These are phyloP conservation scores for Eimeria tenella DNA, from an alignment of 169 alveolate species.

Conservation along the genomic window DNA sequence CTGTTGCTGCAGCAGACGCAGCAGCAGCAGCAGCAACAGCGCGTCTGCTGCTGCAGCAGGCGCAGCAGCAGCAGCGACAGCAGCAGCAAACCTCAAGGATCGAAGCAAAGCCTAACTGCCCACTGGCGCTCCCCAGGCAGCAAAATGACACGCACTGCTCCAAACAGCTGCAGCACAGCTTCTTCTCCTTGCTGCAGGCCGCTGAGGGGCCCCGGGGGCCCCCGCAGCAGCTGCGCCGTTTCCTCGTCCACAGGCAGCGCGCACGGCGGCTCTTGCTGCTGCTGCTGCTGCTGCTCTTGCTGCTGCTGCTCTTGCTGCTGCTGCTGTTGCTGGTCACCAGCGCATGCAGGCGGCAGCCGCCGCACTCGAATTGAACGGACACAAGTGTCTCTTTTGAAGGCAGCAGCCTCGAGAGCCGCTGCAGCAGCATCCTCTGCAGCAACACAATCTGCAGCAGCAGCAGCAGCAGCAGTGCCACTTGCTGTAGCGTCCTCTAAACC, in stretches of 20 bases:
- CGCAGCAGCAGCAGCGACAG: not conserved
- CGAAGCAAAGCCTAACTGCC: slow-evolving; percentile 58
- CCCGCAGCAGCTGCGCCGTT: slow-evolving; percentile 32
- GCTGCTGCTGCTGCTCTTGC: slow-evolving; percentile 47
- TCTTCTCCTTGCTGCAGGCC: not conserved
- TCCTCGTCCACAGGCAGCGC: not conserved
- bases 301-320: not conserved
- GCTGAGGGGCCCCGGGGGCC: slow-evolving; percentile 3
- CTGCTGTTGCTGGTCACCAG: not conserved
- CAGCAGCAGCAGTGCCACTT: slow-evolving; percentile 14
- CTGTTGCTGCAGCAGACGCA: too few relatives aligned
- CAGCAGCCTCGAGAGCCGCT: too few relatives aligned
- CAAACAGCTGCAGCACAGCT: slow-evolving; percentile 8
- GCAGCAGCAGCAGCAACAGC: too few relatives aligned
- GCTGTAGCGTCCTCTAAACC: not conserved
- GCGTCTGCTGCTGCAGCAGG: not conserved
- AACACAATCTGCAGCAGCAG: not conserved
- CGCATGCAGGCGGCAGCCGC: not conserved
- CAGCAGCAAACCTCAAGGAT: not conserved
- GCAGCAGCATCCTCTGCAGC: too few relatives aligned
- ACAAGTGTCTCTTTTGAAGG: too few relatives aligned
- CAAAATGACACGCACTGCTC: slow-evolving; percentile 22
- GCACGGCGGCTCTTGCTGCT: not conserved
- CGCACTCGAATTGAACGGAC: slow-evolving; percentile 10
- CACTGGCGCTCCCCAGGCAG: slow-evolving; percentile 78